These are phyloP conservation scores for Cinchona pubescens DNA, from an alignment of 257 asterid species.

Conservation along the genomic window DNA sequence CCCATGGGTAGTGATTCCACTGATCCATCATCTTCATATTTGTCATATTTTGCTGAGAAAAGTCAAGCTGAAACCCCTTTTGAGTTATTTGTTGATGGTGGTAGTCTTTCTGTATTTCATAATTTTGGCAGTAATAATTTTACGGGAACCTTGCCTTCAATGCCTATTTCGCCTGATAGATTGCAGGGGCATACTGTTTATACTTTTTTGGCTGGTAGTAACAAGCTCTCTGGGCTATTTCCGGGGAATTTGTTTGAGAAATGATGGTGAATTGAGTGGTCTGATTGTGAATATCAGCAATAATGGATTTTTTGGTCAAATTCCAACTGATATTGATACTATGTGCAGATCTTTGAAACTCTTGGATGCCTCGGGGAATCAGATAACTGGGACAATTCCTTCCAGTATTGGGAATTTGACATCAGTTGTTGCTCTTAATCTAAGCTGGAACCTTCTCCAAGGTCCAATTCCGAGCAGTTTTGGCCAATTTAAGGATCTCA, in stretches of 20 bases:
- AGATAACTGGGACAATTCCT: conserved; percentile 59
- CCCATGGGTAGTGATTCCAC: conserved; percentile 10
- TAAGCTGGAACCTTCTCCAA: conserved; percentile 61
- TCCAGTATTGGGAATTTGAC: conserved; percentile 47
- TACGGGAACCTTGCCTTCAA: conserved; percentile 47
- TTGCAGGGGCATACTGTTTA: conserved; percentile 53
- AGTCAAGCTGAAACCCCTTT: conserved; percentile 38
- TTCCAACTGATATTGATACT: conserved; percentile 54
- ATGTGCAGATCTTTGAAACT: conserved; percentile 51
- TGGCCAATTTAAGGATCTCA: conserved; percentile 58
- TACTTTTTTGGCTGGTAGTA: conserved; percentile 74
- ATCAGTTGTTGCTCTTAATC: conserved; percentile 58
- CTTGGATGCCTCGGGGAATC: conserved; percentile 66
- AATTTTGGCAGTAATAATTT: conserved; percentile 70
- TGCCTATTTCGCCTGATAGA: conserved; percentile 59
- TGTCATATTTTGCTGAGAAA: conserved; percentile 46
- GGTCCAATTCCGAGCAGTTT: conserved; percentile 68
- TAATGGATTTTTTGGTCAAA: conserved; percentile 58
- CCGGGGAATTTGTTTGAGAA: conserved; percentile 49
- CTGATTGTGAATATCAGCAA: conserved; percentile 57
- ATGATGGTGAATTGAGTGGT: conserved; percentile 62
- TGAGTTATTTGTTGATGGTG: conserved; percentile 41
- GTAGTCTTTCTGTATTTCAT: conserved; percentile 45
- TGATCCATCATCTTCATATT: conserved; percentile 58
- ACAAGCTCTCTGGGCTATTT: conserved; percentile 67